These are phyloP conservation scores for Violaceomyces palustris DNA, from an alignment of 1,284 basidiomycete species.

Conservation along the genomic window DNA sequence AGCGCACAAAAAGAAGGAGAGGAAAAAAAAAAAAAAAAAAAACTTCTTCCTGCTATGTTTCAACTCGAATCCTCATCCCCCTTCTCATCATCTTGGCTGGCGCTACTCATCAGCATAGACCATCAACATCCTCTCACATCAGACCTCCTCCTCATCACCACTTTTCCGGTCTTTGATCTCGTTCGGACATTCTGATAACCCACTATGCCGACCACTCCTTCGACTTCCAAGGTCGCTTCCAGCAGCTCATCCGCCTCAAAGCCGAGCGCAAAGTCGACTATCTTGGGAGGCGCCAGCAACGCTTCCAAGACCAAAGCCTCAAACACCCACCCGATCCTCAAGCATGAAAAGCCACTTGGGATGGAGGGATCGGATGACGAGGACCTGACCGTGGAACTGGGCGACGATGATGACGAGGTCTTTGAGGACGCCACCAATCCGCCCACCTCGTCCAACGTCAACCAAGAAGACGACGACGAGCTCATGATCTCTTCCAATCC, in stretches of 20 bases:
- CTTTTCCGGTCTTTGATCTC: too few species aligned
- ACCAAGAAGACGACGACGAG: constrained; percentile 24
- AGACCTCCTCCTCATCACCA: too few species aligned
- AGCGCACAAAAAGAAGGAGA: too few species aligned
- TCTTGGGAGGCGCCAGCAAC: too few species aligned
- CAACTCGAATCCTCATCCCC: not conserved
- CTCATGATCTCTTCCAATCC: constrained; percentile 16
- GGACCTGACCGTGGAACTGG: too few species aligned
- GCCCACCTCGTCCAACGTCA: not conserved
- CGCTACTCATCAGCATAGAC: not conserved
- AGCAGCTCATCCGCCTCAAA: not conserved
- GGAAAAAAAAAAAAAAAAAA: too few species aligned
- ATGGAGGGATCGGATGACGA: constrained; percentile 20
- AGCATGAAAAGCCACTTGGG: constrained; percentile 30
- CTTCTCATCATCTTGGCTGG: not conserved
- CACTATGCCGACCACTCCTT: not conserved
- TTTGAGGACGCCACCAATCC: constrained; percentile 4
- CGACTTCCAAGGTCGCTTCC: not conserved
- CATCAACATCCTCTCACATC: too few species aligned
- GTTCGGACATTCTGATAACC: not conserved
- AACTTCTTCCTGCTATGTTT: not conserved
- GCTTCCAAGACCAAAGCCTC: not conserved
- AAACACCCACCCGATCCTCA: constrained; percentile 5
- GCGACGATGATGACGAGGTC: constrained; percentile 16
- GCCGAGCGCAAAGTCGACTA: not conserved